These are phyloP conservation scores for Dothideomycetes sp. DNA, from an alignment of 2,329 filamentous ascomycete species.

Conservation along the genomic window DNA sequence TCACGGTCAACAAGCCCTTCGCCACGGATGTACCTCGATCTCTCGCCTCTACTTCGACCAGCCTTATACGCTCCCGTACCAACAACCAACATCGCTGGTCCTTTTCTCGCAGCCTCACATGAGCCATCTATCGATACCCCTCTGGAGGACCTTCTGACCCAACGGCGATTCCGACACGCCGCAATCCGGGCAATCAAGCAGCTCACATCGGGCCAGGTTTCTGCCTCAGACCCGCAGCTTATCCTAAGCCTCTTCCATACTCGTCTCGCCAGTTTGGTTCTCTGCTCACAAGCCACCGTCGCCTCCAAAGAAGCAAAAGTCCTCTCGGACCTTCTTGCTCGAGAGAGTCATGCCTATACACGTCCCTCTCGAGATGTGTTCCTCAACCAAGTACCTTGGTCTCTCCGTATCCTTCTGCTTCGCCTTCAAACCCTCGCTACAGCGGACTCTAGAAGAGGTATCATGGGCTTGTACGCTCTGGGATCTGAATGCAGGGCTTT, in stretches of 20 bases:
- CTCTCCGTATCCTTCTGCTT: conserved; percentile 71
- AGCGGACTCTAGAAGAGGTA: conserved; percentile 69
- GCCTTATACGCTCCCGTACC: conserved; percentile 77
- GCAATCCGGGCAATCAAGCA: conserved; percentile 33
- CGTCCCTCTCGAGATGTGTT: background rate
- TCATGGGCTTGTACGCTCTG: conserved; percentile 87
- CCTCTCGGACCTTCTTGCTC: conserved; percentile 46
- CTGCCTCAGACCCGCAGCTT: conserved; percentile 49
- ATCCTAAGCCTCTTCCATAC: conserved; percentile 76
- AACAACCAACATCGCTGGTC: conserved; percentile 47
- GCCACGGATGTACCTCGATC: conserved; percentile 48
- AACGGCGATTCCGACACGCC: conserved; percentile 65
- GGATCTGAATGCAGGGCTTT: conserved; percentile 32
- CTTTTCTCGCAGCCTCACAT: conserved; percentile 61
- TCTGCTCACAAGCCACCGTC: conserved; percentile 56
- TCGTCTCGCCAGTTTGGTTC: conserved; percentile 61
- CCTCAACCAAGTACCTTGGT: conserved; percentile 61
- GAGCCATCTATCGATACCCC: conserved; percentile 55
- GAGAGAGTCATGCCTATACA: conserved; percentile 13
- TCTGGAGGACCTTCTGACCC: conserved; percentile 57
- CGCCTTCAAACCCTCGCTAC: conserved; percentile 79
- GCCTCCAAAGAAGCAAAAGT: conserved; percentile 54
- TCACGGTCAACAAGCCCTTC: conserved; percentile 14
- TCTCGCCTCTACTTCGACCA: conserved; percentile 69
- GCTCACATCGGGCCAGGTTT: conserved; percentile 30